Conservation (phyloP, 352 stramenopile genomes). For the Phytophthora boehmeriae region DNA sequence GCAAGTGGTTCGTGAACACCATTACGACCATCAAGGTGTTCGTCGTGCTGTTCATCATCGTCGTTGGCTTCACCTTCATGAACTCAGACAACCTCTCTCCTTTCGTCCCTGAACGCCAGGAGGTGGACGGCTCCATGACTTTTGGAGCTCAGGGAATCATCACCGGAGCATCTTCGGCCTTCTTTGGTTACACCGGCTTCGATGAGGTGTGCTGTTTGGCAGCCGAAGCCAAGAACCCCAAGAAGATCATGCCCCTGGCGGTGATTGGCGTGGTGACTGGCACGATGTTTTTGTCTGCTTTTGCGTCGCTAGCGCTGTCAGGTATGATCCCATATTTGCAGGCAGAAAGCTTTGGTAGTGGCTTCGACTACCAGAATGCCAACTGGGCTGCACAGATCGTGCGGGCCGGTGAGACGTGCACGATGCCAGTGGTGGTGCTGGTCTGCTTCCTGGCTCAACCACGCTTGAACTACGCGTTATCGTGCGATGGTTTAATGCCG, state of each 20-base stretch:
- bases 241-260: constrained; percentile 77
- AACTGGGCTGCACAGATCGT: constrained; percentile 62
- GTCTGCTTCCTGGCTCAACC: constrained; percentile 93
- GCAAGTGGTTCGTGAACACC: constrained; percentile 89
- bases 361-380: constrained; percentile 48
- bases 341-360: constrained; percentile 42
- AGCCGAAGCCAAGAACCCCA: constrained; percentile 77
- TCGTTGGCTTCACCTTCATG: constrained; percentile 87
- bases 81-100: constrained; percentile 83
- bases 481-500: constrained; percentile 93
- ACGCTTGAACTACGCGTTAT: constrained; percentile 92
- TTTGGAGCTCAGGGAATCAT: constrained; percentile 74
- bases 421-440: constrained; percentile 91
- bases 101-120: constrained; percentile 67
- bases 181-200: constrained; percentile 95
- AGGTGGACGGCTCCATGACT: constrained; percentile 23
- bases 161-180: constrained; percentile 81
- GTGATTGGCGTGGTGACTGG: constrained; percentile 83
- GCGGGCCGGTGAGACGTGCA: constrained; percentile 30
- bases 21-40: constrained; percentile 83
- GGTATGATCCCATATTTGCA: constrained; percentile 67
- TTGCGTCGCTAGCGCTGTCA: constrained; percentile 86
- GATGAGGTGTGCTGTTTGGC: constrained; percentile 94
- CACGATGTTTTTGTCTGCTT: constrained; percentile 74
- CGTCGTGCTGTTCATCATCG: constrained; percentile 93